A percentile compares a stretch with the other conserved stretches of the same genome.
Evolutionary conservation across 192 early-diverging fungal species (phyloP).

Genomic region (Anaeromyces robustus): DNA sequence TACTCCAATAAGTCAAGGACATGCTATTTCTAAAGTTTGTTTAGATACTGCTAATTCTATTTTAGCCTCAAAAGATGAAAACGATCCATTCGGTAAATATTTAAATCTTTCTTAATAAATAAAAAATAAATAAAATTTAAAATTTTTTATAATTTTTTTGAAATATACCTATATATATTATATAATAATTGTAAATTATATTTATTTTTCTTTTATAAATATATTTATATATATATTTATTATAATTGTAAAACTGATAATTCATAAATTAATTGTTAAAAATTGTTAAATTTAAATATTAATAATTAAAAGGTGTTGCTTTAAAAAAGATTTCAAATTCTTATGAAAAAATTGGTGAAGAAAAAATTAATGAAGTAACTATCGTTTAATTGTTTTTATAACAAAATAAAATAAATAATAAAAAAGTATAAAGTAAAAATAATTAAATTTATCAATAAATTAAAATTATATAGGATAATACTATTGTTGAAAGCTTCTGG

Average conservation of each 20-base stretch:
- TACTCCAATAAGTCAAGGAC: not conserved
- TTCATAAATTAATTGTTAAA: too few species aligned
- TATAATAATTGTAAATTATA: too few species aligned
- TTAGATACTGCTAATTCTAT: not conserved
- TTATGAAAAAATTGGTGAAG: conserved; percentile 71
- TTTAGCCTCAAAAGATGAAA: not conserved
- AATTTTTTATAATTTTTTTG: too few species aligned
- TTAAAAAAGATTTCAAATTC: conserved; percentile 72
- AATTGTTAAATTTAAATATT: too few species aligned
- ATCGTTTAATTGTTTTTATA: too few species aligned
- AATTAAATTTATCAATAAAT: conserved; percentile 15
- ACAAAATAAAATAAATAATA: conserved; percentile 1
- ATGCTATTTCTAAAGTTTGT: not conserved
- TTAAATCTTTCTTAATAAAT: too few species aligned
- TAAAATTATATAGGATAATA: conserved; percentile 36
- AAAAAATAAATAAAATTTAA: too few species aligned
- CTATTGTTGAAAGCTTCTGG: conserved; percentile 56
- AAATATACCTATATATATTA: too few species aligned
- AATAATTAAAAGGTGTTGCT: conserved; percentile 35
- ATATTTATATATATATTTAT: too few species aligned
- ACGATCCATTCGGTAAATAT: not conserved
- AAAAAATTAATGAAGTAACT: conserved; percentile 33
- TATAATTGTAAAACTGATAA: too few species aligned
- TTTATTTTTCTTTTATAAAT: too few species aligned
- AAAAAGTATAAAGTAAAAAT: not conserved